These are phyloP conservation scores for Selenicereus undatus DNA, from an alignment of 148 eudicot species.

Conservation along the genomic window DNA sequence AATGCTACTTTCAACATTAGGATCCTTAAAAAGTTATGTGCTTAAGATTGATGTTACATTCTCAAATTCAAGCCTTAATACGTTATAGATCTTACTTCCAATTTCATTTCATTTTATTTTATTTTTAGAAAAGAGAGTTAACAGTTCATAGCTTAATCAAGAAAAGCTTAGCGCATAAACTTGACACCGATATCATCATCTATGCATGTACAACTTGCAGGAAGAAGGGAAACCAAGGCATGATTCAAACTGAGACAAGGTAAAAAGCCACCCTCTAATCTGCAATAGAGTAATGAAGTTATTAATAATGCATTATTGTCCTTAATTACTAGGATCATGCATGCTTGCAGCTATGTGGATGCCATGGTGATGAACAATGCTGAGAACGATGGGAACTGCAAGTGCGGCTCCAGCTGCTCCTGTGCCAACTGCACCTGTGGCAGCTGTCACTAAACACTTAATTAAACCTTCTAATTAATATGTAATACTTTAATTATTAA, in stretches of 20 bases:
- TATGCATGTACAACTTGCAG: neutral
- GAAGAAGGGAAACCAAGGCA: conserved; percentile 6
- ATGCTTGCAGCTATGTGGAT: conserved; percentile 34
- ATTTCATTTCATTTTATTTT: no score
- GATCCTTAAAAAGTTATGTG: no score
- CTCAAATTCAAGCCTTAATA: no score
- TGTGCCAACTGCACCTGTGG: conserved; percentile 56
- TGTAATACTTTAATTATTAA: neutral
- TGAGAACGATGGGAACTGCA: conserved; percentile 66
- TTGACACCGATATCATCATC: neutral
- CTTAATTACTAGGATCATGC: neutral
- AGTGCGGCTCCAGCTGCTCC: conserved; percentile 54
- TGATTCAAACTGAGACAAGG: neutral
- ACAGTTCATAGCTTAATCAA: no score
- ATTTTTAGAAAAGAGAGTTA: no score
- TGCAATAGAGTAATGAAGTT: no score
- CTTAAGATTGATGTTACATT: no score
- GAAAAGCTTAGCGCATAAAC: no score
- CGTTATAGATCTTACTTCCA: no score
- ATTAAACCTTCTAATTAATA: neutral
- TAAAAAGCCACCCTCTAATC: neutral
- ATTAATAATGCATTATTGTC: neutral
- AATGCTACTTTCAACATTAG: no score
- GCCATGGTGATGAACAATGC: conserved; percentile 35
- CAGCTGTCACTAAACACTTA: neutral